phyloP scores from a whole-genome alignment of 2,329 filamentous ascomycete species.

The Calonectria crousiana region DNA sequence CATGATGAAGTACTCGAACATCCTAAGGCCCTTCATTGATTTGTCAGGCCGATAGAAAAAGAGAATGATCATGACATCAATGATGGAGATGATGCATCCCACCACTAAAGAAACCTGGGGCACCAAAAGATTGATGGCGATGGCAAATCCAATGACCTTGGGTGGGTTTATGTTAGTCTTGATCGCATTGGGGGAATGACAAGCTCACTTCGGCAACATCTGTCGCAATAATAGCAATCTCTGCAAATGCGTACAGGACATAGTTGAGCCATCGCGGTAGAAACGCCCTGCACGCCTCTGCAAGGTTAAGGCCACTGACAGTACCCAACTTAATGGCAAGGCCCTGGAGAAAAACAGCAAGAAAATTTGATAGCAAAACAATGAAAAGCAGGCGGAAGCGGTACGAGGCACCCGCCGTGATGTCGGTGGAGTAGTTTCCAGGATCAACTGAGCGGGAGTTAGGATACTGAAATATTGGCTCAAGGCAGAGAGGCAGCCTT shows the following conservation, averaged over 20 bases:
- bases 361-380: conserved; percentile 76
- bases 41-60: conserved; percentile 74
- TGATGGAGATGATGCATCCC: conserved; percentile 75
- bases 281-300: conserved; percentile 74
- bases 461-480: conserved; percentile 20
- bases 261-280: conserved; percentile 75
- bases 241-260: conserved; percentile 72
- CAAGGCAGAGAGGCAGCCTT: conserved; percentile 33
- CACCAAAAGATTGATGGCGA: conserved; percentile 75
- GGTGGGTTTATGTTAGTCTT: not conserved
- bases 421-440: conserved; percentile 79
- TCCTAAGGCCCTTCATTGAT: conserved; percentile 68
- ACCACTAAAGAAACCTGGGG: conserved; percentile 74
- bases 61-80: conserved; percentile 76
- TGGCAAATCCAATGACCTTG: conserved; percentile 77
- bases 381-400: conserved; percentile 76
- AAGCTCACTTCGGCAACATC: conserved; percentile 70
- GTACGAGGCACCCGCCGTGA: conserved; percentile 75
- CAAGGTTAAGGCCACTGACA: conserved; percentile 75
- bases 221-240: conserved; percentile 77
- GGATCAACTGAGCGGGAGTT: conserved; percentile 59
- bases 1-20: conserved; percentile 75
- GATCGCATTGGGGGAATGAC: too few relatives aligned
- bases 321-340: conserved; percentile 77
- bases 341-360: conserved; percentile 79